Evolutionary conservation across 1,284 basidiomycete species (phyloP), one percentile per base, ranked within the genome.

Genomic region (Phlebopus sp.): DNA sequence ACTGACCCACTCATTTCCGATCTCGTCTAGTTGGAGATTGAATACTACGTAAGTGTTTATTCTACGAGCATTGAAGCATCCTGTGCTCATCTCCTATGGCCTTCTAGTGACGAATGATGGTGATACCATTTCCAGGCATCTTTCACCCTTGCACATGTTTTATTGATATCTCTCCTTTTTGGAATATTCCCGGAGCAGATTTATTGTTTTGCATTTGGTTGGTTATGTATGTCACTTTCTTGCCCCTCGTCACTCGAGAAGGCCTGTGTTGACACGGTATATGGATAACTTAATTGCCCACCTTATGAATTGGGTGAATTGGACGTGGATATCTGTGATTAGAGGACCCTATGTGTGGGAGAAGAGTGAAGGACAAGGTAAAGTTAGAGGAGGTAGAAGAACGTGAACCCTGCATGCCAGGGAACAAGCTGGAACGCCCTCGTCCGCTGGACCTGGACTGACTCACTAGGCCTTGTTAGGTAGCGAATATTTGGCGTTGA

Each of bases 21-120:
- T 23, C 3, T 2, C 17, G 32, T 37, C 40, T 49, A 89, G 86
- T 72, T 90, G 55, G 86, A 90, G 69, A 84, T 90, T 47, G 86
- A 90, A 59, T 90, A 90, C 69, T 90, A 90, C 64, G 76, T 77
- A 46, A 62, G 74, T 62, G 2, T 3, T 18, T 34, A n/a, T 34
- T 10, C 5, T 8, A 18, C 11, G 15, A 21, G 14, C 37, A 11
- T 21, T 2, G 32, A 2, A 0, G 19, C 1, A 5, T n/a, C 7
- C 18, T 4, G n/a, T 18, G 15, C 15, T 25, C 36, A 23, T 38
- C 15, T 25, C 11, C 31, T 39, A 29, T 27, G 32, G 21, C 39
- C 42, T 29, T 30, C 32, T 35, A 23, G 27, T 29, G 27, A 29
- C 27, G 27, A 29, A 11, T 8, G 64, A 59, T 60, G 48, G 63